Base-by-base conservation (phyloP, 2,329 filamentous ascomycete genomes). In the Microascus cirrosus region DNA sequence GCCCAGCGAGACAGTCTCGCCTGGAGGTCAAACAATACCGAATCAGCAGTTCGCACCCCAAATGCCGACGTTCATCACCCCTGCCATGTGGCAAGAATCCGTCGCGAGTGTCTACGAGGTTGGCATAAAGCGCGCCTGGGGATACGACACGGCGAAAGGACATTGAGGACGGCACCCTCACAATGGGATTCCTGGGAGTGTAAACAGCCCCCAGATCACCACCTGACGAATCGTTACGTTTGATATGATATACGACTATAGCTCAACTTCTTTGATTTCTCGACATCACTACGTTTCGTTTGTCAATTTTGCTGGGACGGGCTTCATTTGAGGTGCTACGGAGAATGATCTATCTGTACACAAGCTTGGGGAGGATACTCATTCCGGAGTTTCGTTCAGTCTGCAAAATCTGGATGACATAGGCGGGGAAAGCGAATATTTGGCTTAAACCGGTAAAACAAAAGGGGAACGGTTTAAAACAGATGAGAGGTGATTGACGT, bases 41-140 rank as follows among this genome's bases (percentile, higher is more conserved):
- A 24, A 20, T 20, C 74, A 78, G 60, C 76, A 79, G 61, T 84
- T 81, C 66, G 72, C 79, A 32, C 74, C 79, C 8, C 73, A 80
- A 2, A 75, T 82, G 55, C 75, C 79, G 59, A 76, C 74, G 32
- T 87, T 86, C 66, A 80, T 88, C 61, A 87, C 83, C 11, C 83
- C 85, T 3, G 83, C 82, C 60, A 87, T 87, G 85, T 88, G 85
- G 85, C 84, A 86, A 67, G 83, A 87, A 66, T 85, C 82, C 13
- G 85, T 88, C 58, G 84, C 84, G 13, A 85, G 81, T 62, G 84
- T 86, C 5, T 86, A 86, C 67, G 82, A 86, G 64, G 80, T 82
- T 51, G 83, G 82, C 3, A 68, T 86, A 54, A 86, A 86, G 69
- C 74, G 83, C 54, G 68, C 74, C 53, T 86, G 83, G 83, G 82